Base-by-base conservation (phyloP, 352 stramenopile species). In the Phytophthora hybrid region DNA sequence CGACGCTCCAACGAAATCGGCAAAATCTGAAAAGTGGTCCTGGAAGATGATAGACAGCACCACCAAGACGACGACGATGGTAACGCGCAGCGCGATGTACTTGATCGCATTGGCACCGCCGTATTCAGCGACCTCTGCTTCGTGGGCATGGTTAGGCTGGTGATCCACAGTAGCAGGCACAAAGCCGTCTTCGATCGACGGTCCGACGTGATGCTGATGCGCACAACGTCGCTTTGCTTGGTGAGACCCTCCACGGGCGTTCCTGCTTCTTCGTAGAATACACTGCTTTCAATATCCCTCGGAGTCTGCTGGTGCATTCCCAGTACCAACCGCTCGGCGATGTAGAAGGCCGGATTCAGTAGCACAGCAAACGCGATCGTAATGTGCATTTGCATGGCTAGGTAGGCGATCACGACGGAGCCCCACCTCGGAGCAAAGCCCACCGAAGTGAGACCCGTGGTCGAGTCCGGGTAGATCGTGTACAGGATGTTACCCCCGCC, bases 1-100 rank as follows among this genome's bases (percentile, higher is more conserved):
- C 11, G 76, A 84, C 1, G 77, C 73, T 5, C 79, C 79, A 5
- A 81, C 74, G 47, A 86, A 86, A 53, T 86, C 79, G 1, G 73
- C 59, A n/a, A 86, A 74, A 37, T 83, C 79, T n/a, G 69, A 66
- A 63, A 86, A 82, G 37, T 81, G 68, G 55, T 86, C 68, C 54
- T 78, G 56, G 26, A 82, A 73, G 7, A 82, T 49, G 51, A 83
- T 77, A 0, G 77, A 75, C 5, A 73, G 32, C 32, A 82, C 59
- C 31, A 80, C 73, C 52, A 82, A 69, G 14, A 79, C 16, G 23
- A 72, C 49, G 7, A 86, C 68, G 39, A 84, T 71, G 29, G 59
- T 59, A 34, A 73, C 34, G 3, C 66, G 66, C 29, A 73, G 41
- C 44, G 56, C 59, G 8, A 65, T 46, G 21, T 65, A 83, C 77